These are phyloP conservation scores for Pugionium dolabratum DNA, from an alignment of 345 rosid genomes.

Conservation along the genomic window DNA sequence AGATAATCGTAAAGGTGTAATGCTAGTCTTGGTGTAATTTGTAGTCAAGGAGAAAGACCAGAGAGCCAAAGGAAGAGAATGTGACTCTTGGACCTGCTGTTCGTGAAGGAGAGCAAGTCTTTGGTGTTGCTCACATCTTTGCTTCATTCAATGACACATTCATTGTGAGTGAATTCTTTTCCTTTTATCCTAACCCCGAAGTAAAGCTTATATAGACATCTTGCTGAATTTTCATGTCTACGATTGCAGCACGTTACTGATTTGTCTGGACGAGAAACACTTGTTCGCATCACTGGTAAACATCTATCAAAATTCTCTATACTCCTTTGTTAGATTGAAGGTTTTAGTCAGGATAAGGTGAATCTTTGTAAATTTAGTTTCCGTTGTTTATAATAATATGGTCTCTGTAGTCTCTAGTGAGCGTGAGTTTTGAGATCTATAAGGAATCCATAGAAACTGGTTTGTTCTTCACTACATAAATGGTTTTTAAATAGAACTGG, in stretches of 20 bases:
- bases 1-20: neutral
- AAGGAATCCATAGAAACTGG: too few relatives aligned
- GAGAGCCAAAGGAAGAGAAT: constrained; percentile 82
- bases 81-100: constrained; percentile 77
- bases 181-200: neutral
- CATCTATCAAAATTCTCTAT: neutral
- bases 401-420: neutral
- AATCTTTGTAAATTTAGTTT: neutral
- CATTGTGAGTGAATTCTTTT: constrained; percentile 47
- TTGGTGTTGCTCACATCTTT: constrained; percentile 75
- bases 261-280: constrained; percentile 82
- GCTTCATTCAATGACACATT: constrained; percentile 81
- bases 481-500: too few relatives aligned
- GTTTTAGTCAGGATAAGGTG: neutral
- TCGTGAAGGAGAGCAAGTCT: constrained; percentile 75
- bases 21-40: neutral
- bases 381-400: neutral
- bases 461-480: too few relatives aligned
- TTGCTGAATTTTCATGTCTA: neutral
- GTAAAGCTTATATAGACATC: neutral
- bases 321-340: neutral
- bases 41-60: constrained; percentile 67
- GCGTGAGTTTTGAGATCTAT: neutral
- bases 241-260: constrained; percentile 76
- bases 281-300: constrained; percentile 79